A percentile compares a stretch with the other conserved stretches of the same genome.
Evolutionary conservation across 2,329 filamentous ascomycete genomes (phyloP).

Genomic region (Paecilomyces fulvus): DNA sequence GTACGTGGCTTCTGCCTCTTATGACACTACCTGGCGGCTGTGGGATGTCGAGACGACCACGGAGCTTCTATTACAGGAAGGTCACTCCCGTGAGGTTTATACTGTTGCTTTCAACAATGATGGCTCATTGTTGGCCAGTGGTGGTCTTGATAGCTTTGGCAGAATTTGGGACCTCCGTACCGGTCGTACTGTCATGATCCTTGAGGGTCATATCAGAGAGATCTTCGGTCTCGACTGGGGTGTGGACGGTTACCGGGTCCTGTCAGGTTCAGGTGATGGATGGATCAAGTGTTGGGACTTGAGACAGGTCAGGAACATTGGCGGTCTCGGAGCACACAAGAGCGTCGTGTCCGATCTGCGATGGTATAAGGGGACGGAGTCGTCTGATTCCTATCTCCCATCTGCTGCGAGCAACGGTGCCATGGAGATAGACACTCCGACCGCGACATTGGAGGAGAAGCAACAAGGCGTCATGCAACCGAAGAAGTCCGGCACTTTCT

Average conservation of each 20-base stretch:
- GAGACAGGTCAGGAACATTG: constrained; percentile 73
- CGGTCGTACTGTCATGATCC: constrained; percentile 88
- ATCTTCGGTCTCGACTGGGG: constrained; percentile 93
- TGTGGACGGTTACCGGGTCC: constrained; percentile 77
- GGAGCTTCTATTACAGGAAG: constrained; percentile 83
- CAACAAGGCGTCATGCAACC: constrained; percentile 41
- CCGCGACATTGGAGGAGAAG: constrained; percentile 8
- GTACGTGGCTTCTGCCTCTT: constrained; percentile 86
- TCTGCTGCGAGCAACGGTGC: constrained; percentile 57
- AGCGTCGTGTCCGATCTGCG: constrained; percentile 86
- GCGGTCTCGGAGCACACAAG: constrained; percentile 81
- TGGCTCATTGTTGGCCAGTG: constrained; percentile 81
- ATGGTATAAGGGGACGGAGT: constrained; percentile 86
- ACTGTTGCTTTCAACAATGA: constrained; percentile 83
- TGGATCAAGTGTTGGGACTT: constrained; percentile 99
- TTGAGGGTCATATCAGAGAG: constrained; percentile 87
- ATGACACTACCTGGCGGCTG: constrained; percentile 92
- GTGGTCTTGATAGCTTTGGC: constrained; percentile 89
- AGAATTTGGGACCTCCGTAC: constrained; percentile 92
- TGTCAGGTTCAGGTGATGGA: constrained; percentile 88
- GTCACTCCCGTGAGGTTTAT: constrained; percentile 89
- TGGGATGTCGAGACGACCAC: constrained; percentile 86
- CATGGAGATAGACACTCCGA: constrained; percentile 25
- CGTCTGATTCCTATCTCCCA: constrained; percentile 54
- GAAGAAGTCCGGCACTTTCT: constrained; percentile 83